Evolutionary conservation across 2,329 filamentous ascomycete genomes (phyloP).

Genomic region (Zasmidium angulare): DNA sequence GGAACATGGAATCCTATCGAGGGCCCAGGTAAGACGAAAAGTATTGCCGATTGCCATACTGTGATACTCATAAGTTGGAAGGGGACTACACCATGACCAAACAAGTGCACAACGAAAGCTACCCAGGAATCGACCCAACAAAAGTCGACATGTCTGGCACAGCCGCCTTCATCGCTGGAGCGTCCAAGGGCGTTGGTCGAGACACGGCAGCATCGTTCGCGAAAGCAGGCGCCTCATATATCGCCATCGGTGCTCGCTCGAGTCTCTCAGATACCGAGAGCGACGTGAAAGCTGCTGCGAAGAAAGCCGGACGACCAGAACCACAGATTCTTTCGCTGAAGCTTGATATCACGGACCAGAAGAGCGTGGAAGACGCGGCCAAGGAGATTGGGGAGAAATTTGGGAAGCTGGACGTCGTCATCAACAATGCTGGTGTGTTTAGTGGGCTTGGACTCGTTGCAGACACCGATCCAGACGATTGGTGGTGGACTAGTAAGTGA

Average conservation of each 20-base stretch:
- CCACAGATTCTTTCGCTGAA: slow-evolving; percentile 45
- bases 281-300: slow-evolving; percentile 38
- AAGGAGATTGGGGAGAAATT: slow-evolving; percentile 32
- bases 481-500: slow-evolving; percentile 39
- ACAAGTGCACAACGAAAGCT: slow-evolving; percentile 24
- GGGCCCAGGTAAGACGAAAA: slow-evolving; percentile 15
- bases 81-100: slow-evolving; percentile 26
- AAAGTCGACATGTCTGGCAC: slow-evolving; percentile 43
- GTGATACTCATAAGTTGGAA: not conserved
- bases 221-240: slow-evolving; percentile 51
- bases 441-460: slow-evolving; percentile 11
- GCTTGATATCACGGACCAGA: slow-evolving; percentile 43
- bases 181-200: slow-evolving; percentile 41
- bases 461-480: slow-evolving; percentile 37
- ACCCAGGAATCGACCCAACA: slow-evolving; percentile 32
- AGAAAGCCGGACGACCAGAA: slow-evolving; percentile 34
- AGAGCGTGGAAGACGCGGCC: slow-evolving; percentile 38
- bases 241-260: slow-evolving; percentile 56
- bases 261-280: slow-evolving; percentile 39
- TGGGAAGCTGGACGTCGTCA: slow-evolving; percentile 44
- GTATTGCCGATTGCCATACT: not conserved
- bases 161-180: slow-evolving; percentile 54
- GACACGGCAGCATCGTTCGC: slow-evolving; percentile 58
- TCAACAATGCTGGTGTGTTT: slow-evolving; percentile 49
- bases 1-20: slow-evolving; percentile 21